Conservation (phyloP, 306 rosid genomes). For the Cucurbita argyrosperma region DNA sequence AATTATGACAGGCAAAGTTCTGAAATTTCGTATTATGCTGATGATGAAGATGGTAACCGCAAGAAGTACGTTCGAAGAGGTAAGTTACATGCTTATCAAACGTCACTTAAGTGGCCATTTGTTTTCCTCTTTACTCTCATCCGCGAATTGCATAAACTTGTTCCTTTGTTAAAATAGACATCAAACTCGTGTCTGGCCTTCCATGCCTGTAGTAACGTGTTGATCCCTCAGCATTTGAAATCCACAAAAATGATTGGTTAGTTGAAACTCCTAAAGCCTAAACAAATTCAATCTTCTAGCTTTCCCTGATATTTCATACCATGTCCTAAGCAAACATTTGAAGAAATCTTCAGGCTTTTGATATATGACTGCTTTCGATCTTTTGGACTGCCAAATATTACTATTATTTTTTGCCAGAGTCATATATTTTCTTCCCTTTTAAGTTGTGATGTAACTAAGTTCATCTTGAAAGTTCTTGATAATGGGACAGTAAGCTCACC, state of each 20-base stretch:
- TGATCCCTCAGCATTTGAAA: background rate
- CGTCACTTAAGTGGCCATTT: background rate
- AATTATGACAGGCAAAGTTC: constrained; percentile 69
- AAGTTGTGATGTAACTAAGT: background rate
- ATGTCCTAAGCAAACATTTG: background rate
- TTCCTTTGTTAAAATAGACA: background rate
- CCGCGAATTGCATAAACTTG: background rate
- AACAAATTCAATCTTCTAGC: background rate
- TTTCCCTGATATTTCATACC: background rate
- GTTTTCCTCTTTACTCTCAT: background rate
- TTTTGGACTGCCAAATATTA: background rate
- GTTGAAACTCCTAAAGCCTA: background rate
- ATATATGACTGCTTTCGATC: background rate
- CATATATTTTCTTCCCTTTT: background rate
- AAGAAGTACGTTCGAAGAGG: constrained; percentile 83
- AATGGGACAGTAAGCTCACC: background rate
- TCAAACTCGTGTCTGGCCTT: background rate
- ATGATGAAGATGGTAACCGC: constrained; percentile 76
- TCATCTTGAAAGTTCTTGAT: background rate
- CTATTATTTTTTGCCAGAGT: background rate
- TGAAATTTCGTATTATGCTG: constrained; percentile 83
- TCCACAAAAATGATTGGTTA: background rate
- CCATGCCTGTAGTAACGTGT: background rate
- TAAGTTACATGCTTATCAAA: constrained; percentile 14
- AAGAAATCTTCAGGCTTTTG: background rate